Conservation (phyloP, 1,139 yeast species). For the Nakaseomyces bracarensis region DNA sequence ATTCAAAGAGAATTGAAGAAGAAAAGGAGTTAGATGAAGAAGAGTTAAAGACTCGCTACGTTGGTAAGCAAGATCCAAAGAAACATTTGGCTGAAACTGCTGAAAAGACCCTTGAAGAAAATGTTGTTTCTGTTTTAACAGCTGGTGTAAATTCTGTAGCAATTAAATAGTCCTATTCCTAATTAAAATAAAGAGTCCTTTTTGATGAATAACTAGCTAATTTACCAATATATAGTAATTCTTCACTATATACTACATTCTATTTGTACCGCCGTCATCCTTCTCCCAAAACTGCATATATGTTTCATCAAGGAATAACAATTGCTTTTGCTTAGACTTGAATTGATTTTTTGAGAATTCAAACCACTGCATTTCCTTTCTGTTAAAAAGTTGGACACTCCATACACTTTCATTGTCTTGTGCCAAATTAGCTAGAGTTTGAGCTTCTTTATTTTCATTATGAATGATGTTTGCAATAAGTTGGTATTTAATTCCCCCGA, state of each 20-base stretch:
- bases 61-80: conserved; percentile 98
- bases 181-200: conserved; percentile 46
- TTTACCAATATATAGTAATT: too few relatives aligned
- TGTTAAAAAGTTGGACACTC: conserved; percentile 45
- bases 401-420: conserved; percentile 37
- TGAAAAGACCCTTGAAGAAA: conserved; percentile 77
- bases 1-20: conserved; percentile 85
- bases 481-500: conserved; percentile 34
- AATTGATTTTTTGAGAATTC: conserved; percentile 48
- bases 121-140: conserved; percentile 76
- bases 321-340: conserved; percentile 44
- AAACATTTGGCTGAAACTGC: conserved; percentile 91
- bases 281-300: conserved; percentile 64
- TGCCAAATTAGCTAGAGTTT: conserved; percentile 11
- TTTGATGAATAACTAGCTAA: background rate
- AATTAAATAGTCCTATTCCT: conserved; percentile 53
- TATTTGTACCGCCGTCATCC: conserved; percentile 7
- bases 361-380: conserved; percentile 43
- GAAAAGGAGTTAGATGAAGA: conserved; percentile 85
- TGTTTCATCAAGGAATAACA: conserved; percentile 54
- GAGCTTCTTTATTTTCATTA: conserved; percentile 26
- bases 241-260: too few relatives aligned
- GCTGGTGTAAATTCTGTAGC: conserved; percentile 86
- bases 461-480: conserved; percentile 47
- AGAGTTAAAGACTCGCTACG: conserved; percentile 87